Evolutionary conservation across 305 asterid genomes (phyloP).

Genomic region (Fraxinus paxiana): DNA sequence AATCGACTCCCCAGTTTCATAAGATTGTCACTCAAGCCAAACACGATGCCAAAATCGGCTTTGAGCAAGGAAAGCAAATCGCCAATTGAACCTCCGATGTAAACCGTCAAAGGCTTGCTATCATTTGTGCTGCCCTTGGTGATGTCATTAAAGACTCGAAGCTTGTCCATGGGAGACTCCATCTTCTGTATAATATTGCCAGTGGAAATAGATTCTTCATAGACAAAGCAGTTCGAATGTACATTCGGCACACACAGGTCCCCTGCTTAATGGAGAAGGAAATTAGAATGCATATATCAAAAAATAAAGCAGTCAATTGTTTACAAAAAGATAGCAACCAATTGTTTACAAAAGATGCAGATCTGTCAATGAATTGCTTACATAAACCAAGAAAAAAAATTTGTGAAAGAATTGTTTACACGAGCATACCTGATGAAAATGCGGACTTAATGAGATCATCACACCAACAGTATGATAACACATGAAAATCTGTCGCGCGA

Average conservation of each 20-base stretch:
- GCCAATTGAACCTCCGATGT: slow-evolving; percentile 66
- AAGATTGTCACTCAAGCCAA: slow-evolving; percentile 47
- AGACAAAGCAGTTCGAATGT: slow-evolving; percentile 55
- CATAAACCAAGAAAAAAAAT: neutral
- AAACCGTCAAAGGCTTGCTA: slow-evolving; percentile 39
- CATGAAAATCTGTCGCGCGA: slow-evolving; percentile 36
- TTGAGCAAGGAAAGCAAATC: slow-evolving; percentile 58
- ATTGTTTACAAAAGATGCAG: neutral
- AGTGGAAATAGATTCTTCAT: slow-evolving; percentile 48
- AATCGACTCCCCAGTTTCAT: slow-evolving; percentile 43
- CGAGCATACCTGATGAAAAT: slow-evolving; percentile 49
- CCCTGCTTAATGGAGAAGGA: slow-evolving; percentile 33
- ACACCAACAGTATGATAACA: slow-evolving; percentile 62
- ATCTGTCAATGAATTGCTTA: neutral
- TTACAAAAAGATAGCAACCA: neutral
- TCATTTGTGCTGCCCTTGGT: slow-evolving; percentile 16
- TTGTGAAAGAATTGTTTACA: neutral
- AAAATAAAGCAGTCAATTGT: neutral
- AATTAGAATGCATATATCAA: neutral
- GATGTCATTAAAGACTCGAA: slow-evolving; percentile 42
- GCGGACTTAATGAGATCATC: slow-evolving; percentile 57
- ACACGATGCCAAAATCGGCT: slow-evolving; percentile 65
- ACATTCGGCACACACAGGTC: slow-evolving; percentile 28
- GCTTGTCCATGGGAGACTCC: slow-evolving; percentile 66
- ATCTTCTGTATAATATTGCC: slow-evolving; percentile 50